These are phyloP conservation scores for Mycena chlorophos DNA, from an alignment of 768 basidiomycete species.

Conservation along the genomic window DNA sequence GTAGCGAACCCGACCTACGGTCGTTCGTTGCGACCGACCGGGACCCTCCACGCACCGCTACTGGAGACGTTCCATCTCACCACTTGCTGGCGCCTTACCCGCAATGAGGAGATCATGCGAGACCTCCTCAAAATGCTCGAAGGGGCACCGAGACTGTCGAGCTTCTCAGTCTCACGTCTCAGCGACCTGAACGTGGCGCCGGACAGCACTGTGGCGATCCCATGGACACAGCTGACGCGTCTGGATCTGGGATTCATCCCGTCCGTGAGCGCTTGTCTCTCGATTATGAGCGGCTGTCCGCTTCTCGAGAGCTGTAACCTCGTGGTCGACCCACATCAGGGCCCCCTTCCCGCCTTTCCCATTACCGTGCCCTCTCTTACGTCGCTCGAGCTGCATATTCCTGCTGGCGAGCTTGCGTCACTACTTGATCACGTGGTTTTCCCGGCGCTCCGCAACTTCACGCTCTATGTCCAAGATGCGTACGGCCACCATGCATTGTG, in stretches of 20 bases:
- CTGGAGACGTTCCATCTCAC: constrained; percentile 33
- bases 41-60: constrained; percentile 28
- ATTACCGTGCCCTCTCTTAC: constrained; percentile 27
- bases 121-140: constrained; percentile 34
- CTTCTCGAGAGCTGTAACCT: constrained; percentile 29
- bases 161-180: constrained; percentile 33
- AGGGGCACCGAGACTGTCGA: constrained; percentile 30
- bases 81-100: constrained; percentile 24
- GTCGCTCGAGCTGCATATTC: constrained; percentile 33
- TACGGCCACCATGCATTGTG: constrained; percentile 30
- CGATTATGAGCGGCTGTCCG: constrained; percentile 31
- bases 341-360: constrained; percentile 24
- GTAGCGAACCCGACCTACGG: constrained; percentile 33
- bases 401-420: constrained; percentile 28
- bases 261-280: constrained; percentile 25
- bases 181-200: constrained; percentile 30
- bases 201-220: constrained; percentile 27
- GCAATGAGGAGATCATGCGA: constrained; percentile 31
- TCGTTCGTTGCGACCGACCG: constrained; percentile 22
- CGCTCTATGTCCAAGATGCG: constrained; percentile 31
- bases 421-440: constrained; percentile 32
- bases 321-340: constrained; percentile 31
- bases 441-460: constrained; percentile 28
- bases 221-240: constrained; percentile 34
- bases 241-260: constrained; percentile 23